Conservation (phyloP, 2,329 filamentous ascomycete species). For the Leptoxyphium fumago region DNA sequence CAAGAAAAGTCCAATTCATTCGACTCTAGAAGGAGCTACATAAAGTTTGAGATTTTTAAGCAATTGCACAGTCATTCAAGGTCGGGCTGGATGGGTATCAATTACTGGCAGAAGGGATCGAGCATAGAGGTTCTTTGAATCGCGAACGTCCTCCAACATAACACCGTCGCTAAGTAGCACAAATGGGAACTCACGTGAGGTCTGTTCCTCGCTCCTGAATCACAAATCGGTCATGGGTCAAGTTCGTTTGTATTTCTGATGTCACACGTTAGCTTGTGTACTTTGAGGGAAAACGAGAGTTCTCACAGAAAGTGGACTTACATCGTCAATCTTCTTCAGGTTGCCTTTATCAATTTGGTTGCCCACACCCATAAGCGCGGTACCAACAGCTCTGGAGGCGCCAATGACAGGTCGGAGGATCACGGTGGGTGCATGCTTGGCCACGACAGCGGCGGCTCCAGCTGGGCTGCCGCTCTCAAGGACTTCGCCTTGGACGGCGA, state of each 20-base stretch:
- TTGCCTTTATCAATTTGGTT: slow-evolving; percentile 81
- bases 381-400: slow-evolving; percentile 73
- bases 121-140: too few species aligned
- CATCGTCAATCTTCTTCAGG: slow-evolving; percentile 69
- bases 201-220: too few species aligned
- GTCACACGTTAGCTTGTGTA: too few species aligned
- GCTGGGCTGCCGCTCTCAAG: slow-evolving; percentile 73
- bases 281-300: neutral
- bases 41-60: too few species aligned
- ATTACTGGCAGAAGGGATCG: too few species aligned
- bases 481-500: slow-evolving; percentile 83
- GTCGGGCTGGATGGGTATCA: too few species aligned
- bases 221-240: neutral
- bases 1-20: too few species aligned
- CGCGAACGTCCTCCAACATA: too few species aligned
- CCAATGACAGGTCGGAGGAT: slow-evolving; percentile 84
- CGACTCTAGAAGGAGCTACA: too few species aligned
- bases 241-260: neutral
- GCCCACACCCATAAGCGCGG: slow-evolving; percentile 80
- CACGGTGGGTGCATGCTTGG: slow-evolving; percentile 76
- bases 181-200: too few species aligned
- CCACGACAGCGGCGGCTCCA: slow-evolving; percentile 64
- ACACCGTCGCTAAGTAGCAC: too few species aligned
- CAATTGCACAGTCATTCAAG: too few species aligned
- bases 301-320: slow-evolving; percentile 36